Conservation (phyloP, 257 asterid genomes). For the Anisodus tanguticus region DNA sequence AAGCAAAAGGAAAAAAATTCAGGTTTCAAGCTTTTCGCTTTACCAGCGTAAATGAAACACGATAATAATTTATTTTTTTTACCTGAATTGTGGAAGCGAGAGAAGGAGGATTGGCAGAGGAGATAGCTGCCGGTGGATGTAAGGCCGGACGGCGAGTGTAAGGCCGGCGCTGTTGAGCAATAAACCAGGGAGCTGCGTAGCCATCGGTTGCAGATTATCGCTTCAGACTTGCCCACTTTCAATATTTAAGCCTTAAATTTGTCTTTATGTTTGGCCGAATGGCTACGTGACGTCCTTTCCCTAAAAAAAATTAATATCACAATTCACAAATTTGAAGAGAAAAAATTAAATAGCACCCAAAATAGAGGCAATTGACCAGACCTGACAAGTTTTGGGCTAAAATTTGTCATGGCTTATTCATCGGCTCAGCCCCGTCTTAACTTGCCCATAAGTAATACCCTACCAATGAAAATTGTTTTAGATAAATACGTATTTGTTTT, state of each 20-base stretch:
- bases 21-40: not conserved
- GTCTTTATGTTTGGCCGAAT: too few species aligned
- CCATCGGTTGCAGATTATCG: slow-evolving; percentile 36
- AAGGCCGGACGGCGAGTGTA: slow-evolving; percentile 37
- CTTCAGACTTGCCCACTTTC: not conserved
- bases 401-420: not conserved
- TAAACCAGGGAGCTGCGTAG: slow-evolving; percentile 55
- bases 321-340: too few species aligned
- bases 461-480: too few species aligned
- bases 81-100: slow-evolving; percentile 72
- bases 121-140: slow-evolving; percentile 42
- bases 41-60: not conserved
- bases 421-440: slow-evolving; percentile 2
- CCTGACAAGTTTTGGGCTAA: too few species aligned
- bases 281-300: too few species aligned
- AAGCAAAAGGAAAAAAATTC: not conserved
- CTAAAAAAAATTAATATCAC: too few species aligned
- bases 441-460: slow-evolving; percentile 1
- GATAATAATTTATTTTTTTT: not conserved
- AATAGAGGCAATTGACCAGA: not conserved
- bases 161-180: slow-evolving; percentile 54
- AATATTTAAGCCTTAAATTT: too few species aligned
- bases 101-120: slow-evolving; percentile 53
- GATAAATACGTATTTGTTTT: too few species aligned
- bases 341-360: too few species aligned